A percentile compares a stretch with the other conserved stretches of the same genome.
These are phyloP conservation scores for Neophaeococcomyces mojaviensis DNA, from an alignment of 2,329 filamentous ascomycete genomes.

Conservation along the genomic window DNA sequence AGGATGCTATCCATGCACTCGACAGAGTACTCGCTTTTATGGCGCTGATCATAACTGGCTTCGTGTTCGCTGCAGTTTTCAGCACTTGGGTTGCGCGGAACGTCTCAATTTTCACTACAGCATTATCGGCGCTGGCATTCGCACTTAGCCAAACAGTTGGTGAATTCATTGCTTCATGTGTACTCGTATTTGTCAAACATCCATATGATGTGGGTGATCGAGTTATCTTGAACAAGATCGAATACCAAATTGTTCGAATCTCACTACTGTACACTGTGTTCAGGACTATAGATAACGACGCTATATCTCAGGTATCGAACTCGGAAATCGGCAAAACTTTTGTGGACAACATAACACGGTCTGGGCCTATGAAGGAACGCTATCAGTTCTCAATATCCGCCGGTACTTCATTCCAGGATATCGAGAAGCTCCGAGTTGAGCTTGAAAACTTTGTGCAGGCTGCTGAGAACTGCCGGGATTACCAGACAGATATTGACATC, in stretches of 20 bases:
- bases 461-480: slow-evolving; percentile 31
- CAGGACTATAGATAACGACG: slow-evolving; percentile 25
- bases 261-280: slow-evolving; percentile 30
- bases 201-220: slow-evolving; percentile 27
- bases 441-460: slow-evolving; percentile 26
- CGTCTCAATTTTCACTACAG: slow-evolving; percentile 13
- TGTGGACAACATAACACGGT: slow-evolving; percentile 32
- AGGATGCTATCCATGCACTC: slow-evolving; percentile 29
- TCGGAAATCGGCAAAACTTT: slow-evolving; percentile 29
- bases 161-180: slow-evolving; percentile 18
- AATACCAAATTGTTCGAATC: slow-evolving; percentile 23
- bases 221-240: slow-evolving; percentile 21
- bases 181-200: slow-evolving; percentile 23
- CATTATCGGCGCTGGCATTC: slow-evolving; percentile 9
- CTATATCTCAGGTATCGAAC: slow-evolving; percentile 30
- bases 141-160: slow-evolving; percentile 12
- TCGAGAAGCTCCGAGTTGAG: slow-evolving; percentile 25
- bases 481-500: slow-evolving; percentile 26
- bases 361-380: slow-evolving; percentile 30
- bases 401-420: slow-evolving; percentile 27
- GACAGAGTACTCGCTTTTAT: slow-evolving; percentile 27
- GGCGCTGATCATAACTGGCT: slow-evolving; percentile 24
- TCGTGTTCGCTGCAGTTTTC: slow-evolving; percentile 29
- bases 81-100: slow-evolving; percentile 18
- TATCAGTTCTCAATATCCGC: slow-evolving; percentile 24